These are phyloP conservation scores for Kalmusia sp. DNA, from an alignment of 2,329 filamentous ascomycete genomes.

Conservation along the genomic window DNA sequence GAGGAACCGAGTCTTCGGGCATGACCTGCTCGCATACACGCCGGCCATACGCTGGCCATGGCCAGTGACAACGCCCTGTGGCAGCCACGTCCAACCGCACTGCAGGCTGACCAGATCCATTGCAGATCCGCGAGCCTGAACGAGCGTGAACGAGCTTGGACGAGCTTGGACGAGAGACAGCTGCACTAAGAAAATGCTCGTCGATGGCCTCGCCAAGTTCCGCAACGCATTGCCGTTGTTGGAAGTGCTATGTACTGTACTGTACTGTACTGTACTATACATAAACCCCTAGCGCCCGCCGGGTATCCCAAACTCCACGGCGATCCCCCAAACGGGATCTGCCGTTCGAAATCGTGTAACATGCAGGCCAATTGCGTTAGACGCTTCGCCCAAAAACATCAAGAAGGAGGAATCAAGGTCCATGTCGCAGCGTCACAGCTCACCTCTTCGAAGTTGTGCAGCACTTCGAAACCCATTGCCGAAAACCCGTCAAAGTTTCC, in stretches of 20 bases:
- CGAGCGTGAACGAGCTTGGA: too few relatives aligned
- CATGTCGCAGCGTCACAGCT: constrained; percentile 71
- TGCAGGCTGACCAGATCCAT: neutral
- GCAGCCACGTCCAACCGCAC: neutral
- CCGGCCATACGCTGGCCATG: neutral
- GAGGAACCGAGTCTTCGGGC: neutral
- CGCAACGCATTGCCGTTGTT: neutral
- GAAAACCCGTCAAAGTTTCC: constrained; percentile 75
- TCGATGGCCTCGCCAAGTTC: constrained; percentile 1
- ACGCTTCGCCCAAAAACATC: constrained; percentile 2
- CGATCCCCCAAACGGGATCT: neutral
- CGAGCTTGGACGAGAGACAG: neutral
- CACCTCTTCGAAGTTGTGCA: constrained; percentile 84
- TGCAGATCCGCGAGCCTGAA: too few relatives aligned
- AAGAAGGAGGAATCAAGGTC: constrained; percentile 61
- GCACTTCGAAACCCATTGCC: constrained; percentile 79
- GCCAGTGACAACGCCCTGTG: neutral
- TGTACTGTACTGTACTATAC: too few relatives aligned
- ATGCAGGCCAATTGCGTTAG: neutral
- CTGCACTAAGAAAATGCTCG: neutral
- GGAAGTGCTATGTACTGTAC: too few relatives aligned
- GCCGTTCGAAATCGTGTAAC: constrained; percentile 3
- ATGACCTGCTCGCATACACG: neutral
- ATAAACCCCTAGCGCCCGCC: constrained; percentile 14
- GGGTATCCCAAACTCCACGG: constrained; percentile 22